Base-by-base conservation (phyloP, 371 early-diverging fungal genomes). In the Mortierella sp. region DNA sequence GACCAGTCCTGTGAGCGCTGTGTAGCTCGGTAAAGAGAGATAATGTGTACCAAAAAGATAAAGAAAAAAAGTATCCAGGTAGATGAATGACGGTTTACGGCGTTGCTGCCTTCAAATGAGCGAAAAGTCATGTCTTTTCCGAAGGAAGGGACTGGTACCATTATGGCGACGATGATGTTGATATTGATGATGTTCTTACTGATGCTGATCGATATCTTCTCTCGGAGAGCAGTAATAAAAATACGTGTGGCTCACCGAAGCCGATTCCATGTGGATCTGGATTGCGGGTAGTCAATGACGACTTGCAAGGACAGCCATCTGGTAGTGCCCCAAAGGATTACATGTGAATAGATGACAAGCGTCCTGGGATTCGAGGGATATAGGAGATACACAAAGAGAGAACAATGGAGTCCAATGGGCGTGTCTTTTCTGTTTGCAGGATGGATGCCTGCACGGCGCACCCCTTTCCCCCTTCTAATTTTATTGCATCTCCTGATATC, bases 381-480 rank as follows among this genome's bases (percentile, higher is more conserved):
- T 6, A 54, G 54, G 54, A 54, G 54, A 54, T 54, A 51, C 51
- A 45, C 47, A n/a, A 54, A 54, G 2, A 54, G 26, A 54, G 54
- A 26, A 54, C 1, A 10, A 10, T 4, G 10, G 39, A 39, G 39
- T 16, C 14, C 1, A 54, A 54, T 54, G 24, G 0, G 1, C 8
- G 24, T n/a, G 0, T 0, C 8, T 26, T 54, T 2, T 22, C 54
- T 26, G 54, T 54, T 54, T 54, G 8, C 22, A 22, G 10, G 18
- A 54, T 54, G 54, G 54, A 54, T 54, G 10, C 54, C 54, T 54
- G 54, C 26, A 54, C 26, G 54, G 54, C 26, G 54, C 54, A 54
- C 54, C 54, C 54, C 54, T 54, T 54, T 54, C 26, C 43, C 43
- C 62, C 62, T 24, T 14, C 43, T 40, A 35, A 62, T 59, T 59